phyloP scores from a whole-genome alignment of 1,284 basidiomycete genomes.

The Coniophora puteana region DNA sequence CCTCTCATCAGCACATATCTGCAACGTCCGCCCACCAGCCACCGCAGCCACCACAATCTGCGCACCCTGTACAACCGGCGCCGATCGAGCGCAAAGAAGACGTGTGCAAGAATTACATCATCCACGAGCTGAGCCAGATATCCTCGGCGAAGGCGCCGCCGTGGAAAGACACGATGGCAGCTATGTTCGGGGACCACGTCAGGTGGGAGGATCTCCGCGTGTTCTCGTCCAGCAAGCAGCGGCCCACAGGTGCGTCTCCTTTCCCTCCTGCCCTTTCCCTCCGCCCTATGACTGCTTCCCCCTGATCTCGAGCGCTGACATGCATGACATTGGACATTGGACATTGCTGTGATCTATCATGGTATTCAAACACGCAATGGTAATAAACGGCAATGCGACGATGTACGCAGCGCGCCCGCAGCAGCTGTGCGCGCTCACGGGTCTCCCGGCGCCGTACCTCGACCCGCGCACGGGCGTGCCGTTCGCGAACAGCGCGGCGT shows the following conservation, averaged over 20 bases:
- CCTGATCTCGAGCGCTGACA: background rate
- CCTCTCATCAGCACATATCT: background rate
- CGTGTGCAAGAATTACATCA: slow-evolving; percentile 58
- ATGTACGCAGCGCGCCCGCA: slow-evolving; percentile 50
- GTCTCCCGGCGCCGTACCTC: slow-evolving; percentile 60
- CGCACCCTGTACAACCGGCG: background rate
- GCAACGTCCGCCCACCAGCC: background rate
- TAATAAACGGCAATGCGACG: background rate
- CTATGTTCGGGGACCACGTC: slow-evolving; percentile 74
- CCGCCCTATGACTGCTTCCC: slow-evolving; percentile 6
- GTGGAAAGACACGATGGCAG: slow-evolving; percentile 72
- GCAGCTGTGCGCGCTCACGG: slow-evolving; percentile 63
- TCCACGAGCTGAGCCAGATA: slow-evolving; percentile 55
- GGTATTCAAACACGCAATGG: too few relatives aligned
- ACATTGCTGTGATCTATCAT: background rate
- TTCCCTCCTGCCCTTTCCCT: slow-evolving; percentile 2
- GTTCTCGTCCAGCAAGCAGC: slow-evolving; percentile 49
- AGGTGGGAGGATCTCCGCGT: slow-evolving; percentile 67
- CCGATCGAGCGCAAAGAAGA: slow-evolving; percentile 37
- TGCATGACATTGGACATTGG: background rate
- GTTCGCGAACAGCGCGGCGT: slow-evolving; percentile 70
- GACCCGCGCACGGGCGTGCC: slow-evolving; percentile 78
- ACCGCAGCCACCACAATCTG: background rate
- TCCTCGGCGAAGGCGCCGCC: slow-evolving; percentile 43
- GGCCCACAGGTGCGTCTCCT: slow-evolving; percentile 52